Evolutionary conservation across 176 grass and related monocot species (phyloP).

Genomic region (Secale cereale): DNA sequence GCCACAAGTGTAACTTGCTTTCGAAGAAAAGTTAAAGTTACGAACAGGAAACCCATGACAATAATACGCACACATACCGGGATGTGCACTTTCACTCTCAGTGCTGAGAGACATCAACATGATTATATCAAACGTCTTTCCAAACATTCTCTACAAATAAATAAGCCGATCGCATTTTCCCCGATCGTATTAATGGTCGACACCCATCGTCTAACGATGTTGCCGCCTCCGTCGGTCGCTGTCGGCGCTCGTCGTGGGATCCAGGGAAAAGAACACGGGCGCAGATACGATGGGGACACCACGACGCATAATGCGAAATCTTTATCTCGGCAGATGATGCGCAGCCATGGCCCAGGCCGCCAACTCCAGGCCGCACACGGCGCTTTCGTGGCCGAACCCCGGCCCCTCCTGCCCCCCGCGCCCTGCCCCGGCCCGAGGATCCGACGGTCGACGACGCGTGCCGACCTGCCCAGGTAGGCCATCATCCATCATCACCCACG

Average conservation of each 20-base stretch:
- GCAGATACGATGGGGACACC: constrained; percentile 15
- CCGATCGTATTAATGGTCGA: not conserved
- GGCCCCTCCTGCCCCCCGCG: not conserved
- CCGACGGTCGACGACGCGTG: constrained; percentile 17
- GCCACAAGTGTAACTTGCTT: no score
- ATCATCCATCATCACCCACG: not conserved
- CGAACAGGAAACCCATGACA: no score
- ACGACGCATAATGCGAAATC: constrained; percentile 8
- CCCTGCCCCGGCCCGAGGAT: not conserved
- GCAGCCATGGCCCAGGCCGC: not conserved
- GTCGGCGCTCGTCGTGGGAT: not conserved
- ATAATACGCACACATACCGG: no score
- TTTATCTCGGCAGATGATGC: constrained; percentile 21
- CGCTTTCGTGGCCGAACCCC: constrained; percentile 5
- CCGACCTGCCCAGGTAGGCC: not conserved
- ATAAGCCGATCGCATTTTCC: no score
- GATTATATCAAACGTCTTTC: no score
- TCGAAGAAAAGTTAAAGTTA: no score
- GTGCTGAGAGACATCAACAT: no score
- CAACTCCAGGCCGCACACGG: constrained; percentile 29
- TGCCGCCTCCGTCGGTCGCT: not conserved
- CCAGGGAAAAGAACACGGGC: constrained; percentile 25
- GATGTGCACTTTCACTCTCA: no score
- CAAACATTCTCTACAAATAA: no score
- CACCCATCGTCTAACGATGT: not conserved